These are phyloP conservation scores for Pseudozyma tsukubaensis DNA, from an alignment of 1,284 basidiomycete species.

Conservation along the genomic window DNA sequence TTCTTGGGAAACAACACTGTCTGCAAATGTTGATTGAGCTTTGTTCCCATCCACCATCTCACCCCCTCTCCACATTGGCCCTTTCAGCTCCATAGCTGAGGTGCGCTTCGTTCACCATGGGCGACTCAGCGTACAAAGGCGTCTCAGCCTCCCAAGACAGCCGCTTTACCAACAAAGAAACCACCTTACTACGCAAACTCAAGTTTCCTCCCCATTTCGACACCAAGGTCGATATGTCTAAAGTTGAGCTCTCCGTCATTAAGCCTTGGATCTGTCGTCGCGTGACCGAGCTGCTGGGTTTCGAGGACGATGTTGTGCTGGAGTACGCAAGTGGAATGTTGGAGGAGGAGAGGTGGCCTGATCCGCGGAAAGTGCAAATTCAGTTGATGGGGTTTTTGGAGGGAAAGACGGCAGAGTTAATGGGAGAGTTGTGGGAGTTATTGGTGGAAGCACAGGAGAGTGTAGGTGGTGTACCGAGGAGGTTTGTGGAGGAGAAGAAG, in stretches of 20 bases:
- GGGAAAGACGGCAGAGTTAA: conserved; percentile 81
- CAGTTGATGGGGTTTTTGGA: conserved; percentile 89
- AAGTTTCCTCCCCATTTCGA: conserved; percentile 82
- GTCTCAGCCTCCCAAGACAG: conserved; percentile 66
- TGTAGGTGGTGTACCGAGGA: conserved; percentile 88
- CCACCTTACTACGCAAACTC: conserved; percentile 84
- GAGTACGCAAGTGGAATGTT: conserved; percentile 94
- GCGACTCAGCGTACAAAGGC: conserved; percentile 50
- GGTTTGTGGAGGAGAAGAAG: conserved; percentile 95
- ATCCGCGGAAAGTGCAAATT: conserved; percentile 95
- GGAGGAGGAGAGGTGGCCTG: conserved; percentile 87
- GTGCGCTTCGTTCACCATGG: conserved; percentile 16
- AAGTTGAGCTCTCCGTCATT: conserved; percentile 84
- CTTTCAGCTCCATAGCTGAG: not conserved
- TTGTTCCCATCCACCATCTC: conserved; percentile 1
- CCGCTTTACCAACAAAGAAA: conserved; percentile 94
- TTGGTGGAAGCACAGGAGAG: conserved; percentile 89
- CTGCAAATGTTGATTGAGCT: too few species aligned
- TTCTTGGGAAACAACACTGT: too few species aligned
- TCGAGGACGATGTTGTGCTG: conserved; percentile 96
- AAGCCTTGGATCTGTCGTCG: conserved; percentile 91
- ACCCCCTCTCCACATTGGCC: not conserved
- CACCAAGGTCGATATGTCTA: conserved; percentile 87
- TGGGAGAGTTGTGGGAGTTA: conserved; percentile 87
- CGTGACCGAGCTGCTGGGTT: conserved; percentile 86